These are phyloP conservation scores for Colletotrichum sp. DNA, from an alignment of 2,329 filamentous ascomycete genomes.

Conservation along the genomic window DNA sequence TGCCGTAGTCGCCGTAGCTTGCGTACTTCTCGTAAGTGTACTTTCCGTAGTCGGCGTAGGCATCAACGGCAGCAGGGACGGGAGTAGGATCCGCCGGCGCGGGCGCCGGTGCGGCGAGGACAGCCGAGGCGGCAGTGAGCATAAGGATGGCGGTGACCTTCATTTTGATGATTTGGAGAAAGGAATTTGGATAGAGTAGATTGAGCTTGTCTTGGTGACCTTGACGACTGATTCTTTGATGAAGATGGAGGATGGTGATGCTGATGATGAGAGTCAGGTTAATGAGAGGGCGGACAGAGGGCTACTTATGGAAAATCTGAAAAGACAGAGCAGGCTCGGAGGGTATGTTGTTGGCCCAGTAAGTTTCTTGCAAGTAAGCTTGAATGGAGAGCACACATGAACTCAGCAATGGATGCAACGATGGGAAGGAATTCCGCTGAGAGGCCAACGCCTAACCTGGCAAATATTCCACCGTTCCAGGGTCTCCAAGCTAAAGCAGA, in stretches of 20 bases:
- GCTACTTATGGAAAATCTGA: slow-evolving; percentile 2
- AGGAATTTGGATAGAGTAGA: neutral
- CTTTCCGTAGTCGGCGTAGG: slow-evolving; percentile 11
- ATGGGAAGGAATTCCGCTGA: neutral
- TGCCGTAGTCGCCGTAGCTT: neutral
- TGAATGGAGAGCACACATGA: neutral
- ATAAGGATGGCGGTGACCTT: slow-evolving; percentile 32
- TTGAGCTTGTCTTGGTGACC: neutral
- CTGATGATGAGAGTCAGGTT: neutral
- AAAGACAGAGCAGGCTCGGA: neutral
- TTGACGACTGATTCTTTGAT: neutral
- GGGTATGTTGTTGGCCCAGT: neutral
- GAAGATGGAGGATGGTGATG: neutral
- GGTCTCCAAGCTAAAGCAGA: neutral
- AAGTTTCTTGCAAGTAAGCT: neutral
- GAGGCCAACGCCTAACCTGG: neutral
- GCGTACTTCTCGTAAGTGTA: slow-evolving; percentile 15
- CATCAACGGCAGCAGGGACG: neutral
- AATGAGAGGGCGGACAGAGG: neutral
- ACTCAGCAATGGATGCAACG: neutral
- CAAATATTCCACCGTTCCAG: neutral
- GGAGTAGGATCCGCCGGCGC: slow-evolving; percentile 16
- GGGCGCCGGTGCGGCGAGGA: slow-evolving; percentile 22
- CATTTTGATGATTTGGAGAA: slow-evolving; percentile 25
- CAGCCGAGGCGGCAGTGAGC: slow-evolving; percentile 27